phyloP scores from a whole-genome alignment of 2,329 filamentous ascomycete species.

The Hypoxylon sp. region DNA sequence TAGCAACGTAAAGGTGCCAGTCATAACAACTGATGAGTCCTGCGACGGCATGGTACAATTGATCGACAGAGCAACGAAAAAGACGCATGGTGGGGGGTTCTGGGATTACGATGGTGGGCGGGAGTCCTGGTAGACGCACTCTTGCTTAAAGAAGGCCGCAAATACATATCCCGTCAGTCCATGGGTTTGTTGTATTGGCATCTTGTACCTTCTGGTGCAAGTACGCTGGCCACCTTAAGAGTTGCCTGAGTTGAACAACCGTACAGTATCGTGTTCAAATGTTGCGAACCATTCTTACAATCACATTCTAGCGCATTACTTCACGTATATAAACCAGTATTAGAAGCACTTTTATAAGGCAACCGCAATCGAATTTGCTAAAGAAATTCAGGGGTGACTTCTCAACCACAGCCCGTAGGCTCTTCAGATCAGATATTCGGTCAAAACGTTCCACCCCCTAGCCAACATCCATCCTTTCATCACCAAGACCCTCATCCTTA shows the following conservation, averaged over 20 bases:
- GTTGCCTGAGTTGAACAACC: neutral
- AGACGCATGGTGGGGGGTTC: slow-evolving; percentile 39
- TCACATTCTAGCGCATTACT: no score
- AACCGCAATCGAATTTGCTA: neutral
- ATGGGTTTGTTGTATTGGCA: neutral
- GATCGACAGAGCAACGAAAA: slow-evolving; percentile 32
- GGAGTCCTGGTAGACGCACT: slow-evolving; percentile 34
- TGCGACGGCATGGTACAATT: slow-evolving; percentile 52
- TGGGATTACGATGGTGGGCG: slow-evolving; percentile 24
- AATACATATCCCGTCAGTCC: neutral
- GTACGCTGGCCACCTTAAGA: no score
- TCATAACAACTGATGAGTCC: slow-evolving; percentile 56
- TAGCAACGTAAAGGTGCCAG: slow-evolving; percentile 45
- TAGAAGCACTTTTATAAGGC: neutral
- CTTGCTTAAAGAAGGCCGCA: neutral
- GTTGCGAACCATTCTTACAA: neutral
- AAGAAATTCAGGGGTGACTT: no score
- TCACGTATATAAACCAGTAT: neutral
- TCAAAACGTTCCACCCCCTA: neutral
- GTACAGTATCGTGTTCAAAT: neutral
- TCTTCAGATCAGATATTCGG: neutral
- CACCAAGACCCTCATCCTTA: neutral
- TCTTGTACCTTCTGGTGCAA: neutral
- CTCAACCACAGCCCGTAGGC: no score
- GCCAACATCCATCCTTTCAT: neutral